Base-by-base conservation (phyloP, 75 land plant species). In the Ceratopteris richardii region DNA sequence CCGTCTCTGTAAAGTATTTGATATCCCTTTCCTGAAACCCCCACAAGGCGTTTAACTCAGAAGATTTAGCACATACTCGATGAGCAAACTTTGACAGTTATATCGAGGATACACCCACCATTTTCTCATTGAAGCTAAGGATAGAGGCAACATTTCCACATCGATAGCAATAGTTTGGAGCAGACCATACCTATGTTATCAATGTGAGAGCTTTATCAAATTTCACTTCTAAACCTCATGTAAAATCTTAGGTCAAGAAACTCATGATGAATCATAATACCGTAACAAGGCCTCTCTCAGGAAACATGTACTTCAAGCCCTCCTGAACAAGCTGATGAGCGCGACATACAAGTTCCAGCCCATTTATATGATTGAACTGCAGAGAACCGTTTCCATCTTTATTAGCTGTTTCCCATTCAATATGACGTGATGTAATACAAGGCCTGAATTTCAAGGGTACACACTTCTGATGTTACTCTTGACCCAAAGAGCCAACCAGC, bases 401-500 rank as follows among this genome's bases (percentile, higher is more conserved):
- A n/a, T n/a, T n/a, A n/a, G n/a, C n/a, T n/a, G n/a, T n/a, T n/a
- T n/a, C n/a, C n/a, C n/a, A n/a, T n/a, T n/a, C n/a, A n/a, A n/a
- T n/a, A n/a, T 12, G 10, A 21, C 21, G 11, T 51, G 6, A 10
- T 7, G 53, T n/a, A 58, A 31, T 33, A 7, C 13, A n/a, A n/a
- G n/a, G n/a, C n/a, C n/a, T n/a, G n/a, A n/a, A n/a, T n/a, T n/a
- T n/a, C n/a, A n/a, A n/a, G n/a, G n/a, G 31, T 12, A 58, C 4
- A 68, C 21, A 84, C 98, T 85, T 94, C 96, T 40, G 96, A 68
- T 33, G 98, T 94, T 12, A 94, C 98, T 36, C 96, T 82, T 31
- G 96, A 88, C 39, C 98, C 98, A 82, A 90, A 94, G 16, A 94
- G 91, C 98, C 98, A 94, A 23, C 98, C 98, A 37, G 98, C 98